Conservation (phyloP, 2,329 filamentous ascomycete species). For the Phyllachora maydis region DNA sequence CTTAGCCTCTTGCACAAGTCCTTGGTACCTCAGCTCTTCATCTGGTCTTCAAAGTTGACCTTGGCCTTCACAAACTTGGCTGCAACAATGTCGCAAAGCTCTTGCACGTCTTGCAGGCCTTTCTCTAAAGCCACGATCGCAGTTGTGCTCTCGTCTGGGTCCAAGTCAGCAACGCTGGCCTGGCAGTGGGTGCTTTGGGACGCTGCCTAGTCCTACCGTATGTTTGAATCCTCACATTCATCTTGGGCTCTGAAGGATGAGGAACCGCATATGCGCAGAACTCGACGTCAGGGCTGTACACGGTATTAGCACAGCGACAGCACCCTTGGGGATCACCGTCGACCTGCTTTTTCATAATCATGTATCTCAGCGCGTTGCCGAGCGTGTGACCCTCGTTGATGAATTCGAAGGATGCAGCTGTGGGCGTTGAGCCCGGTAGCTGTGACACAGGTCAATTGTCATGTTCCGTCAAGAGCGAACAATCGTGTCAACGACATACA, state of each 20-base stretch:
- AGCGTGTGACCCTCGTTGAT: conserved; percentile 86
- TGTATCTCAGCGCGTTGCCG: conserved; percentile 80
- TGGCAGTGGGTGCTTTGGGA: background rate
- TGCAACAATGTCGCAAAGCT: conserved; percentile 82
- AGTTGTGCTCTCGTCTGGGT: conserved; percentile 44
- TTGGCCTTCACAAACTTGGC: conserved; percentile 50
- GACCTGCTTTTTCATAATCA: conserved; percentile 97
- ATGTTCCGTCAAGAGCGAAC: too few species aligned
- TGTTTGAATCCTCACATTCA: conserved; percentile 95
- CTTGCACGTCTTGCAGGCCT: conserved; percentile 71
- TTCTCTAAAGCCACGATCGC: conserved; percentile 79
- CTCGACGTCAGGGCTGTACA: conserved; percentile 68
- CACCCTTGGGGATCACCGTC: background rate
- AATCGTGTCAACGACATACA: conserved; percentile 18
- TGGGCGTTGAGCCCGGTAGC: conserved; percentile 71
- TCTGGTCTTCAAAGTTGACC: background rate
- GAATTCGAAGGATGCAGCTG: conserved; percentile 88
- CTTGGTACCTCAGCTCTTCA: too few species aligned
- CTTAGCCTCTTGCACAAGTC: too few species aligned
- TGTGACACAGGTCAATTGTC: too few species aligned
- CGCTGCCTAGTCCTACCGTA: conserved; percentile 43
- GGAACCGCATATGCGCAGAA: conserved; percentile 98
- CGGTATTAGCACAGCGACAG: conserved; percentile 4
- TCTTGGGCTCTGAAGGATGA: conserved; percentile 85
- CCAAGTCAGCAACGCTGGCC: background rate